Base-by-base conservation (phyloP, 495 filamentous ascomycete species). In the Trichoderma reesei region DNA sequence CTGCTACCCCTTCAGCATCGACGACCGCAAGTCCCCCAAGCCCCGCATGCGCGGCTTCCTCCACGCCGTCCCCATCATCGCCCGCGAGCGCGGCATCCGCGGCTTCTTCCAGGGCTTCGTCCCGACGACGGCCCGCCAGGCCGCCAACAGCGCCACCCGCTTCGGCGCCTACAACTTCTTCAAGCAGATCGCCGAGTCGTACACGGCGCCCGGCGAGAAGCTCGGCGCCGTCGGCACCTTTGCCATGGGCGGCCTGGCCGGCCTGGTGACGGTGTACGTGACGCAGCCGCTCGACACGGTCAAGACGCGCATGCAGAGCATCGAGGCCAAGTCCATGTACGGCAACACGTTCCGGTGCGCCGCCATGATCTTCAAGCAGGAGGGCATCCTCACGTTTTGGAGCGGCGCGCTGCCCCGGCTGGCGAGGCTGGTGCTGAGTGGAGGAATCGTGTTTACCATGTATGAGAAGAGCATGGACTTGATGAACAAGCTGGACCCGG, bases 401-500 rank as follows among this genome's bases (percentile, higher is more conserved):
- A 91, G 89, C 65, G 94, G 94, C 20, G 93, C 95, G 31, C 69
- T 97, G 66, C 94, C 94, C 2, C 76, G 94, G 60, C 74, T 98
- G 69, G 92, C 85, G 20, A 78, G 94, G 64, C 73, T 98, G 66
- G 89, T 96, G 65, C 62, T 92, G 78, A 96, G 91, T 71, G 94
- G 94, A 61, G 94, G 94, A 20, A 96, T 98, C 71, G 95, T 98
- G 62, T 98, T 98, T 72, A 92, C 95, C 4, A 96, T 98, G 92
- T 98, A 98, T 73, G 94, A 98, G 78, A 98, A 98, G 81, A 88
- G 88, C 46, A 97, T 98, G 77, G 95, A 98, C 64, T 68, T 88
- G 59, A 82, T 98, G 75, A 88, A 94, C 71, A 78, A 73, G 65
- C 41, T 91, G 31, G 94, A 98, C 73, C 95, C 94, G 13, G 83